Percentiles rank a stretch among this genome's conserved stretches.
Conservation (phyloP, 1,284 basidiomycete genomes). For the Moesziomyces aphidis region DNA sequence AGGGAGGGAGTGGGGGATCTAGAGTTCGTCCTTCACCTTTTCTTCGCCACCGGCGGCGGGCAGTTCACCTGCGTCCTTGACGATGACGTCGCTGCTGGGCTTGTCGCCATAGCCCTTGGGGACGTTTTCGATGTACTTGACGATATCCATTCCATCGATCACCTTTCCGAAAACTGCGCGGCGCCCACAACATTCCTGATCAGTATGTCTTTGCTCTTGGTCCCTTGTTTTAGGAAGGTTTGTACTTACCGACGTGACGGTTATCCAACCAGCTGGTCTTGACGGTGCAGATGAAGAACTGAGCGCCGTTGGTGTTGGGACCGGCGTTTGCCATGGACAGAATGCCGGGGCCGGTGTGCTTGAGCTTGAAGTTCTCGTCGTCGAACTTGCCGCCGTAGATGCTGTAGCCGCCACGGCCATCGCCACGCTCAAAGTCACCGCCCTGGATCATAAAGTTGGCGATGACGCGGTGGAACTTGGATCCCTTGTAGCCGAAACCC, state of each 20-base stretch:
- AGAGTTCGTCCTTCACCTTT: slow-evolving; percentile 63
- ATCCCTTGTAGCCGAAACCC: slow-evolving; percentile 80
- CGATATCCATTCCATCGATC: slow-evolving; percentile 61
- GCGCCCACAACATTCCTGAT: neutral
- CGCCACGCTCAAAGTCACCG: slow-evolving; percentile 66
- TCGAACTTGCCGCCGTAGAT: slow-evolving; percentile 63
- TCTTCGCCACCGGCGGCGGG: slow-evolving; percentile 12
- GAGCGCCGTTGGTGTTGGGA: slow-evolving; percentile 70
- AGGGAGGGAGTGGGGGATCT: slow-evolving; percentile 10
- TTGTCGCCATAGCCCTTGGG: slow-evolving; percentile 57
- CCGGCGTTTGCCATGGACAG: slow-evolving; percentile 63
- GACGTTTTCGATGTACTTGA: slow-evolving; percentile 62
- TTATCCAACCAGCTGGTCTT: slow-evolving; percentile 63
- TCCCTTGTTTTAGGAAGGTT: too few relatives aligned
- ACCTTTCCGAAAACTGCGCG: slow-evolving; percentile 61
- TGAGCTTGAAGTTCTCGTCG: slow-evolving; percentile 62
- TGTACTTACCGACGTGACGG: slow-evolving; percentile 52
- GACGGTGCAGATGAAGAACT: slow-evolving; percentile 67
- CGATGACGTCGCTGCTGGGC: slow-evolving; percentile 51
- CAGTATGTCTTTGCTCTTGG: slow-evolving; percentile 71
- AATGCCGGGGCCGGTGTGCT: slow-evolving; percentile 61
- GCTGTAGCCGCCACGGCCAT: slow-evolving; percentile 65
- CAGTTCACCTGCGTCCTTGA: slow-evolving; percentile 62
- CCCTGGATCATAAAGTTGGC: slow-evolving; percentile 74
- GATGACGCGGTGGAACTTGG: slow-evolving; percentile 74